These are phyloP conservation scores for Corchorus olitorius DNA, from an alignment of 345 rosid species.

Conservation along the genomic window DNA sequence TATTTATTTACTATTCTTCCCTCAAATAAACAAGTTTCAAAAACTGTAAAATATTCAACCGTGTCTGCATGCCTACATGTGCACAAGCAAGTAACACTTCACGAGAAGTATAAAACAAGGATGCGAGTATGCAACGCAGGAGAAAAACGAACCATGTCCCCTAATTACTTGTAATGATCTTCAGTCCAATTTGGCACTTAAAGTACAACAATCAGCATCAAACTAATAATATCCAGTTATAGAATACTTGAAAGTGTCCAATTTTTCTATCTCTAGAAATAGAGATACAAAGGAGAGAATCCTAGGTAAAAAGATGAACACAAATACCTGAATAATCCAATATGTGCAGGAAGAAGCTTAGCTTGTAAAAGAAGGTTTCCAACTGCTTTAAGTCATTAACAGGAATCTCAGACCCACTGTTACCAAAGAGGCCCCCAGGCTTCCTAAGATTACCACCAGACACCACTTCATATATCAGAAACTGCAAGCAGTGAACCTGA, in stretches of 20 bases:
- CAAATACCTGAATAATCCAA: conserved; percentile 81
- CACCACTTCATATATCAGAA: conserved; percentile 93
- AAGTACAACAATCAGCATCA: neutral
- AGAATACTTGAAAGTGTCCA: neutral
- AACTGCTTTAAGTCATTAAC: conserved; percentile 88
- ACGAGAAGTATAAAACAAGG: neutral
- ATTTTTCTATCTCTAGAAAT: neutral
- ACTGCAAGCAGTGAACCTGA: conserved; percentile 97
- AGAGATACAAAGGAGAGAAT: neutral
- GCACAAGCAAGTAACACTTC: neutral
- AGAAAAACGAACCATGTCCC: neutral
- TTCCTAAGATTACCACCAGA: conserved; percentile 99
- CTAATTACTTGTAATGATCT: neutral
- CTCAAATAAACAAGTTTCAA: neutral
- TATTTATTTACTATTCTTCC: neutral
- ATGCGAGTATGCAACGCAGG: neutral
- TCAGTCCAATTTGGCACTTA: neutral
- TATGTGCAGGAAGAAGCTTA: conserved; percentile 93
- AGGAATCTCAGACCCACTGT: conserved; percentile 97
- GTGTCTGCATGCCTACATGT: neutral
- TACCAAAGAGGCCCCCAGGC: conserved; percentile 98
- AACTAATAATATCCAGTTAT: conserved; percentile 4
- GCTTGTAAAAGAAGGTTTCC: conserved; percentile 97
- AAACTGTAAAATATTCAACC: neutral
- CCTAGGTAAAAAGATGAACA: neutral